phyloP scores from a whole-genome alignment of 768 basidiomycete species.

The Boletus vinaceobasis region DNA sequence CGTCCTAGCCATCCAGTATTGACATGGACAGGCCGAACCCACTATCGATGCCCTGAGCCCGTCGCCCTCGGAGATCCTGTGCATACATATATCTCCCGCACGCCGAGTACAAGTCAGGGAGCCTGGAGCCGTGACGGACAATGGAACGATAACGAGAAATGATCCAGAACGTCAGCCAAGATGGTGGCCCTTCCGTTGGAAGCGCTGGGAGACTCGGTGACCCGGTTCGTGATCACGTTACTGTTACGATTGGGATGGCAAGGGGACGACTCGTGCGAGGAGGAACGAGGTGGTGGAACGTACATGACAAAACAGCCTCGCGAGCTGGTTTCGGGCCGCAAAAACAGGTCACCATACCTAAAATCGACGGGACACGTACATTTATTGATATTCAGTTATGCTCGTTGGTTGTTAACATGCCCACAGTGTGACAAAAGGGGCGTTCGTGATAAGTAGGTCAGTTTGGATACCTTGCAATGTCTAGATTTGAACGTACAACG shows the following conservation, averaged over 20 bases:
- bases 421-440: no score
- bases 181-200: background rate
- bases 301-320: background rate
- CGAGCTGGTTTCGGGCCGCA: background rate
- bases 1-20: background rate
- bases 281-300: no score
- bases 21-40: no score
- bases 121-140: background rate
- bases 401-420: no score
- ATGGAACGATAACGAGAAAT: background rate
- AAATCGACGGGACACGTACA: no score
- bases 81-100: background rate
- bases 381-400: no score
- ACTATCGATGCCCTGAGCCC: background rate
- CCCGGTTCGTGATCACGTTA: background rate
- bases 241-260: background rate
- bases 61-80: background rate
- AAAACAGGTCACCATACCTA: no score
- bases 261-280: no score
- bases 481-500: no score
- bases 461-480: no score
- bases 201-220: background rate
- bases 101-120: background rate
- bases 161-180: background rate
- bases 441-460: no score